Evolutionary conservation across 225 moss, liverwort and hornwort genomes (phyloP).

Genomic region (Polytrichum commune): DNA sequence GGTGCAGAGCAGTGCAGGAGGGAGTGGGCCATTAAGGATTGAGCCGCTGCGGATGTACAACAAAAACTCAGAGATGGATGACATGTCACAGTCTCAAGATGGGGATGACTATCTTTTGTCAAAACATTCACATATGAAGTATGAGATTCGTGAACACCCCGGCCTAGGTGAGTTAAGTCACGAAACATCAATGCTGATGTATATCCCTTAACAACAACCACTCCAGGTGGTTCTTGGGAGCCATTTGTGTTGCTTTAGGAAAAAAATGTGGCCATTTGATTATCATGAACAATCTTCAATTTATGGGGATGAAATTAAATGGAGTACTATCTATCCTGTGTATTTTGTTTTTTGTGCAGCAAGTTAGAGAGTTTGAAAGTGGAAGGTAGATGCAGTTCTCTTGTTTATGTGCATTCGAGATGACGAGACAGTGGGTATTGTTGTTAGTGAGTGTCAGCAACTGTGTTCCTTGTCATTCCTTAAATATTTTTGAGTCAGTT

Average conservation of each 20-base stretch:
- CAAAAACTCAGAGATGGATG: constrained; percentile 71
- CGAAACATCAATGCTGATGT: too few relatives aligned
- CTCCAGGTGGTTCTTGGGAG: too few relatives aligned
- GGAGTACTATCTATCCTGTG: not conserved
- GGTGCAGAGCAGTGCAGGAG: constrained; percentile 24
- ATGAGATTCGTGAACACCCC: constrained; percentile 72
- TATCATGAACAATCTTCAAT: too few relatives aligned
- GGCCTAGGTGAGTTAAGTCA: constrained; percentile 46
- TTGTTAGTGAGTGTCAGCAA: too few relatives aligned
- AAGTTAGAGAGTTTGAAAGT: not conserved
- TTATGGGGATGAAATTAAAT: not conserved
- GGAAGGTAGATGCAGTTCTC: too few relatives aligned
- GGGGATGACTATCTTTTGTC: constrained; percentile 56
- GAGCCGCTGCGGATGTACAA: constrained; percentile 53
- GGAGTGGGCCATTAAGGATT: constrained; percentile 29
- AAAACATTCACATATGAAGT: constrained; percentile 85
- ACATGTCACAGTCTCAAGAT: constrained; percentile 84
- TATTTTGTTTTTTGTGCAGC: not conserved
- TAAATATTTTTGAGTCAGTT: too few relatives aligned
- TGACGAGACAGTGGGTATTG: too few relatives aligned
- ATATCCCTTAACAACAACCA: too few relatives aligned
- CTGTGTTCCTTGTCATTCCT: too few relatives aligned
- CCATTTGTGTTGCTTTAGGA: too few relatives aligned
- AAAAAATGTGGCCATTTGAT: too few relatives aligned
- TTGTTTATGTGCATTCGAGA: too few relatives aligned